These are phyloP conservation scores for Blastocystis sp. DNA, from an alignment of 352 stramenopile species.

Conservation along the genomic window DNA sequence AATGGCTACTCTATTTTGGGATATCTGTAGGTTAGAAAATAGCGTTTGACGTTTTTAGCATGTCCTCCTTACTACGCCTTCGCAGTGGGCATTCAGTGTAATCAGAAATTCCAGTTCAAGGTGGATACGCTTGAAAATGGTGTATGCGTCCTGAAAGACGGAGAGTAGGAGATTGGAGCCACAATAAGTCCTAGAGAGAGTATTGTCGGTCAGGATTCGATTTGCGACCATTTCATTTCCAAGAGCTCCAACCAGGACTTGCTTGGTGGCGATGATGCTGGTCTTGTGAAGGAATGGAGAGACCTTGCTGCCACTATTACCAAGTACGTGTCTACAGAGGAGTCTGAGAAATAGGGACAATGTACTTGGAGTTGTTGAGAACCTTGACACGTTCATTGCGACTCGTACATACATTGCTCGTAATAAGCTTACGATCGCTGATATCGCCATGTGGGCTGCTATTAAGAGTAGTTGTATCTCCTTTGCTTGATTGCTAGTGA, in stretches of 20 bases:
- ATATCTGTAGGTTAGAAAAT: not conserved
- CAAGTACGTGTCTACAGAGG: not conserved
- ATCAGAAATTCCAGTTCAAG: slow-evolving; percentile 60
- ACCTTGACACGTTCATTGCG: slow-evolving; percentile 79
- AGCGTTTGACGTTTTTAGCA: not conserved
- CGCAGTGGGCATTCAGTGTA: slow-evolving; percentile 26
- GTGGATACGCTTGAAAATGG: slow-evolving; percentile 40
- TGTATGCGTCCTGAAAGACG: slow-evolving; percentile 38
- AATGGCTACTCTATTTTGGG: slow-evolving; percentile 56
- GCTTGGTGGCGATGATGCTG: slow-evolving; percentile 45
- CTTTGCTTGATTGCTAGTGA: not conserved
- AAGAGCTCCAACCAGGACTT: slow-evolving; percentile 16
- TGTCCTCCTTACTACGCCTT: slow-evolving; percentile 45
- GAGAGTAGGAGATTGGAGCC: not conserved
- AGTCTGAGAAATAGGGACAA: not conserved
- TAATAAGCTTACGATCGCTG: slow-evolving; percentile 84
- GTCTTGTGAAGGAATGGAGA: slow-evolving; percentile 52
- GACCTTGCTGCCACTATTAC: not conserved
- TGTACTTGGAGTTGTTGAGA: slow-evolving; percentile 65
- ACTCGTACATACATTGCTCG: slow-evolving; percentile 86
- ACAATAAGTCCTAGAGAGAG: not conserved
- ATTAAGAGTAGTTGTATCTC: slow-evolving; percentile 24
- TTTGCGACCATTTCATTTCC: slow-evolving; percentile 60
- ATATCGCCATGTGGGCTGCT: slow-evolving; percentile 84
- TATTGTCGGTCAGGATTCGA: slow-evolving; percentile 14